Base-by-base conservation (phyloP, 1,284 basidiomycete species). In the Fomitiporia mediterranea region DNA sequence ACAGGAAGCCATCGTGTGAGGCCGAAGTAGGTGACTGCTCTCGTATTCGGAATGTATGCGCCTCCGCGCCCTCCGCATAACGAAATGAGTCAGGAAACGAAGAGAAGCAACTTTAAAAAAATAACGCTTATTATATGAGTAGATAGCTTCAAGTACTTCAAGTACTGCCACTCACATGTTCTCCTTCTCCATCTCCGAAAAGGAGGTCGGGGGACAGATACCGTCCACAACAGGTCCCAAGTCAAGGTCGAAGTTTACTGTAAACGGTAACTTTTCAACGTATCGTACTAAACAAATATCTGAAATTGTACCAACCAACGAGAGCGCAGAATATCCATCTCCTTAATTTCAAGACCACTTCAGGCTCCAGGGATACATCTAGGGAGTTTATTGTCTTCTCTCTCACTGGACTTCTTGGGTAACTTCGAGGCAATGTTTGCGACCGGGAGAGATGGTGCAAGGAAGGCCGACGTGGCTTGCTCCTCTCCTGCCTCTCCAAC, bases 41-140 rank as follows among this genome's bases (percentile, higher is more conserved):
- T 54, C 84, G 79, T 53, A 89, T 77, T 44, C 86, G 79, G 68
- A 91, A 91, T 0, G 87, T 90, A 66, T 91, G 86, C 2, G 75
- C 76, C 65, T 86, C 80, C 1, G 81, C 81, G 7, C 89, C 82
- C 70, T 92, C 77, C 49, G 89, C 84, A 58, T 91, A 91, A 53
- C 91, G 83, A 0, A 84, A 74, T 0, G 92, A 94, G 66, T 98
- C 95, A 0, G 96, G 96, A 66, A 99, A 94, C 0, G 93, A 86
- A 0, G 91, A 94, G 72, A 98, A 98, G 4, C 94, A 93, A 55
- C 94, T 94, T 58, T 56, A 43, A 19, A 27, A n/a, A n/a, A n/a
- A n/a, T n/a, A n/a, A n/a, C n/a, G n/a, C n/a, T n/a, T n/a, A n/a
- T n/a, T n/a, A n/a, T n/a, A n/a, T n/a, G n/a, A n/a, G n/a, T n/a